A percentile compares a stretch with the other conserved stretches of the same genome.
Conservation (phyloP, 73 alveolate genomes). For the Paramecium primaurelia region DNA sequence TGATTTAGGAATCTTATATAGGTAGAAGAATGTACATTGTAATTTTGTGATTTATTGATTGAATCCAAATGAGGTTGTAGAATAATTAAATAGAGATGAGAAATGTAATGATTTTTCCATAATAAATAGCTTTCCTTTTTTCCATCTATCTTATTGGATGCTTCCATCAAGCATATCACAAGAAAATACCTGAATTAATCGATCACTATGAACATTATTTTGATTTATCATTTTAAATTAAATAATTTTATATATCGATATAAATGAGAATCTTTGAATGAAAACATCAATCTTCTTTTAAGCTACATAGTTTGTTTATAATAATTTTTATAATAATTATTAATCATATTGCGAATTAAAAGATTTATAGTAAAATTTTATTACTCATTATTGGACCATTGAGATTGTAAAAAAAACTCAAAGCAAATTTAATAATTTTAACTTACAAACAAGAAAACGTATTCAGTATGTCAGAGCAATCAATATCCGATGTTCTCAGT, state of each 20-base stretch:
- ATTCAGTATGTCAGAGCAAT: background rate
- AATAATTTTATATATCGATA: background rate
- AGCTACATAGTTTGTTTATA: background rate
- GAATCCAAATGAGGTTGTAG: background rate
- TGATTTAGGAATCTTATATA: background rate
- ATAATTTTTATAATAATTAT: background rate
- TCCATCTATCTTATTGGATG: background rate
- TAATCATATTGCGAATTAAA: background rate
- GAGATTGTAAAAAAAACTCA: background rate
- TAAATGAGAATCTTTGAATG: background rate
- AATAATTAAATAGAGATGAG: background rate
- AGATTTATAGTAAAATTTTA: background rate
- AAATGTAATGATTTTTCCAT: background rate
- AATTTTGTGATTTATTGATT: background rate
- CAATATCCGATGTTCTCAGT: background rate
- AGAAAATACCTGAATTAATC: background rate
- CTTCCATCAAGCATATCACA: background rate
- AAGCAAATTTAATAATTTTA: background rate
- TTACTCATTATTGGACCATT: background rate
- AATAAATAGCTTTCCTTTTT: background rate
- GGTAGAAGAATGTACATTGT: background rate
- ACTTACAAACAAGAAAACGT: background rate
- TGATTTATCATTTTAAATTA: background rate
- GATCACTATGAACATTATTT: background rate
- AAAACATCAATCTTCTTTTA: background rate